These are phyloP conservation scores for Lolium perenne DNA, from an alignment of 176 grass and related monocot species.

Conservation along the genomic window DNA sequence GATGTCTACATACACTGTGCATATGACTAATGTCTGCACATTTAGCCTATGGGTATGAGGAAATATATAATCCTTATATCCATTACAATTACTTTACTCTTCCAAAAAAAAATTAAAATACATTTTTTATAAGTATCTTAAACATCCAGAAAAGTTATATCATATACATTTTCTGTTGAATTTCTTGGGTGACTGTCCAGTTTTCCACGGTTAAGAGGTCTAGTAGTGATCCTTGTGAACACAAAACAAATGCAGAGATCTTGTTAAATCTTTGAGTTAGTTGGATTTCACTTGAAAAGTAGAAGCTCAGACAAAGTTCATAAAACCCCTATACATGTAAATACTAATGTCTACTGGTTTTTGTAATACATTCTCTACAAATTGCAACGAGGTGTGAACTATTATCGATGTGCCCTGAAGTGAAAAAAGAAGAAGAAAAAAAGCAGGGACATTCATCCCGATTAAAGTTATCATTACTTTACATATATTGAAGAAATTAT, in stretches of 20 bases:
- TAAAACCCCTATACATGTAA: not conserved
- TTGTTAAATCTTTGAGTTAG: not conserved
- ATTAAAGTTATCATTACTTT: not conserved
- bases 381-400: not conserved
- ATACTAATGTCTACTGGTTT: not conserved
- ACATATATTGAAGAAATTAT: not conserved
- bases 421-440: not conserved
- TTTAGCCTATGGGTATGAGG: not conserved
- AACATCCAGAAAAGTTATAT: not conserved
- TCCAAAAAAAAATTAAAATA: not conserved
- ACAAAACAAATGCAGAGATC: not conserved
- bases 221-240: not conserved
- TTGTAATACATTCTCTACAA: not conserved
- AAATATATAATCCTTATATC: not conserved
- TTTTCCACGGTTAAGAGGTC: not conserved
- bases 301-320: not conserved
- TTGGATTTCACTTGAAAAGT: constrained; percentile 1
- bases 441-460: not conserved
- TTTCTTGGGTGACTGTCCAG: not conserved
- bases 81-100: not conserved
- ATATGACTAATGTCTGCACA: not conserved
- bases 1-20: not conserved
- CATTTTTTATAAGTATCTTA: not conserved
- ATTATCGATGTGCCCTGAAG: constrained; percentile 1
- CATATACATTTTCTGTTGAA: not conserved